These are phyloP conservation scores for Magnusiomyces clavatus DNA, from an alignment of 1,139 yeast species.

Conservation along the genomic window DNA sequence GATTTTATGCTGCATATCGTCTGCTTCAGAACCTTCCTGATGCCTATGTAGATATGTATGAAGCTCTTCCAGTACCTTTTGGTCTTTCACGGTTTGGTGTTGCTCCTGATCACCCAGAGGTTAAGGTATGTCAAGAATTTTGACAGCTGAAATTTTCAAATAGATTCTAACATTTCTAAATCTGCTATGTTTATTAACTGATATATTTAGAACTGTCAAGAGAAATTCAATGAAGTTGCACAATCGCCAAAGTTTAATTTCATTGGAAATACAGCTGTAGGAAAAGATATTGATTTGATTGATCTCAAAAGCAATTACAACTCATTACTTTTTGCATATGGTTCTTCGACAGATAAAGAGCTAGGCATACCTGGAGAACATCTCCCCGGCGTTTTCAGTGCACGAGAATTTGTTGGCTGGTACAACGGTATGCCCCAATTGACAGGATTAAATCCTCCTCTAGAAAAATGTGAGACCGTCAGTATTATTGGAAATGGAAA, in stretches of 20 bases:
- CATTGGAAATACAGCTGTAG: conserved; percentile 69
- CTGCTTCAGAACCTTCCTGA: conserved; percentile 45
- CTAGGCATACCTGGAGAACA: conserved; percentile 55
- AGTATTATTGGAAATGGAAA: conserved; percentile 94
- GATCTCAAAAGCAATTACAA: conserved; percentile 53
- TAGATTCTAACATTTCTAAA: conserved; percentile 8
- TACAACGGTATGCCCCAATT: conserved; percentile 81
- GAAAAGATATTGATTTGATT: conserved; percentile 45
- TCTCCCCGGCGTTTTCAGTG: conserved; percentile 61
- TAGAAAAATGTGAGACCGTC: conserved; percentile 56
- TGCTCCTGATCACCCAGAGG: conserved; percentile 99
- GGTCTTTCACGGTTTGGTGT: conserved; percentile 92
- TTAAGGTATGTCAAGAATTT: conserved; percentile 54
- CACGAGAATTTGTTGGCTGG: conserved; percentile 91
- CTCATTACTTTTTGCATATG: conserved; percentile 73
- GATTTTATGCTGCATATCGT: conserved; percentile 82
- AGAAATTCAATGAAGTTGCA: conserved; percentile 63
- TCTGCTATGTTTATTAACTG: conserved; percentile 21
- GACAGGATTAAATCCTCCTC: conserved; percentile 41
- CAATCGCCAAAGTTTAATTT: conserved; percentile 46
- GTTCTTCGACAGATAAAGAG: conserved; percentile 59
- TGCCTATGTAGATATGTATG: conserved; percentile 46
- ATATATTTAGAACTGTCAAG: conserved; percentile 43
- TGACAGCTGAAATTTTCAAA: background rate
- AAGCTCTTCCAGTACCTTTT: conserved; percentile 79